A percentile compares a stretch with the other conserved stretches of the same genome.
Evolutionary conservation across 2,329 filamentous ascomycete species (phyloP).

Genomic region (Diplodia sapinea): DNA sequence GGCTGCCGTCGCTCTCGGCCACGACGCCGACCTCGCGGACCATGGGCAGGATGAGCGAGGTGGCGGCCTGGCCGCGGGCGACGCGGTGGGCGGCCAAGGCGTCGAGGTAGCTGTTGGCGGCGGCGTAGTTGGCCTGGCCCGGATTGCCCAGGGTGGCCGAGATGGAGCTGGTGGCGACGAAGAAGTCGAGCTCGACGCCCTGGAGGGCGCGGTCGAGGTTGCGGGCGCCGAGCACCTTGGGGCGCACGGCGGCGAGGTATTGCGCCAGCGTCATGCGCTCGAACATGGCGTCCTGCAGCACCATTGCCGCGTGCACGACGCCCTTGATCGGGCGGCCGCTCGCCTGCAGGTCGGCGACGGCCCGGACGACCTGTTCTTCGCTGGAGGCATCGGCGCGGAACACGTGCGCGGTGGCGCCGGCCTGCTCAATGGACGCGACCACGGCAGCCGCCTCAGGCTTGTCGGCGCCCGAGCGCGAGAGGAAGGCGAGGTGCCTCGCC

Average conservation of each 20-base stretch:
- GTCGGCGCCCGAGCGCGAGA: slow-evolving; percentile 30
- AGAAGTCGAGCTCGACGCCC: slow-evolving; percentile 52
- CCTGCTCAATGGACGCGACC: neutral
- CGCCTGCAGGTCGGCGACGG: neutral
- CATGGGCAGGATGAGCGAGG: slow-evolving; percentile 11
- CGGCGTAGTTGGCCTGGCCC: slow-evolving; percentile 61
- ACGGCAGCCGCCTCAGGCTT: neutral
- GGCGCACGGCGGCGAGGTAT: slow-evolving; percentile 55
- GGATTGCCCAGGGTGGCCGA: slow-evolving; percentile 58
- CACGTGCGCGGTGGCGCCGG: neutral
- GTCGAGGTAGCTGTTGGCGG: slow-evolving; percentile 57
- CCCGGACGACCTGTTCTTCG: neutral
- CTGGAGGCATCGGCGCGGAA: slow-evolving; percentile 29
- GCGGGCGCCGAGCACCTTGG: slow-evolving; percentile 61
- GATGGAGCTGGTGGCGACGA: slow-evolving; percentile 57
- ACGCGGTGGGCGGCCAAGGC: slow-evolving; percentile 34
- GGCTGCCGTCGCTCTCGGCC: slow-evolving; percentile 33
- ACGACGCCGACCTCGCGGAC: slow-evolving; percentile 33
- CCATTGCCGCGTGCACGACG: slow-evolving; percentile 44
- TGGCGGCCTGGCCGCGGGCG: slow-evolving; percentile 32
- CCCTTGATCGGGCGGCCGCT: slow-evolving; percentile 34
- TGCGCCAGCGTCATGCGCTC: slow-evolving; percentile 56
- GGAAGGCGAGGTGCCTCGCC: slow-evolving; percentile 27
- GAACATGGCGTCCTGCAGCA: slow-evolving; percentile 39
- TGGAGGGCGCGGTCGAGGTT: slow-evolving; percentile 47